Conservation (phyloP, 345 rosid genomes). For the Bruguiera sexangula region DNA sequence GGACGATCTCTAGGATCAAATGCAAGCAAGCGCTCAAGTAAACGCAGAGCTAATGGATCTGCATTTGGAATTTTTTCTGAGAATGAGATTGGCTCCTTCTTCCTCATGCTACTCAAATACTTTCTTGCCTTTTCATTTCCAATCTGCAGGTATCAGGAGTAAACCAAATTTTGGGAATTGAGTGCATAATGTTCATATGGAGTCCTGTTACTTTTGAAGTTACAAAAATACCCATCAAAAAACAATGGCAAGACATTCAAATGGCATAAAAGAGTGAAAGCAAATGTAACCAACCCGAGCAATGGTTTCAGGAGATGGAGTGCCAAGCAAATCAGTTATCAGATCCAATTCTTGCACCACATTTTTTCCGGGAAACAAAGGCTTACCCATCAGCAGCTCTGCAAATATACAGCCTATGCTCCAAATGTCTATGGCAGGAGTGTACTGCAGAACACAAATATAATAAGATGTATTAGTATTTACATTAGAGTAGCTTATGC, state of each 20-base stretch:
- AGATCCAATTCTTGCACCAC: conserved; percentile 88
- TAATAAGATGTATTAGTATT: conserved; percentile 9
- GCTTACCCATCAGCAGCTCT: conserved; percentile 84
- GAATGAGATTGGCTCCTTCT: conserved; percentile 40
- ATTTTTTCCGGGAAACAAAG: conserved; percentile 95
- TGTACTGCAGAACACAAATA: conserved; percentile 62
- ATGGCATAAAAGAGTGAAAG: conserved; percentile 6
- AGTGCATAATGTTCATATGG: not conserved
- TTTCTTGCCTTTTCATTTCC: conserved; percentile 94
- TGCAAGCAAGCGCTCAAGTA: conserved; percentile 82
- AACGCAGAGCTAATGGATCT: conserved; percentile 58
- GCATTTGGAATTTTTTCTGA: conserved; percentile 21
- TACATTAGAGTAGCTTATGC: conserved; percentile 3
- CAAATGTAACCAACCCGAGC: conserved; percentile 66
- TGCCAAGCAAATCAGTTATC: conserved; percentile 95
- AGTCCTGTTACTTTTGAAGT: not conserved
- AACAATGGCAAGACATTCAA: conserved; percentile 22
- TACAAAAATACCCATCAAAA: conserved; percentile 13
- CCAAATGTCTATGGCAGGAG: conserved; percentile 98
- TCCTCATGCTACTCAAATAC: conserved; percentile 74
- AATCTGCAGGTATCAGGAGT: conserved; percentile 53
- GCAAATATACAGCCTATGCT: conserved; percentile 98
- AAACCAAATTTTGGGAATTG: conserved; percentile 15
- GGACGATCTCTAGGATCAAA: conserved; percentile 96
- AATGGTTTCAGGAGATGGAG: conserved; percentile 68